Base-by-base conservation (phyloP, 116 monocot genomes). In the Iris pallida region DNA sequence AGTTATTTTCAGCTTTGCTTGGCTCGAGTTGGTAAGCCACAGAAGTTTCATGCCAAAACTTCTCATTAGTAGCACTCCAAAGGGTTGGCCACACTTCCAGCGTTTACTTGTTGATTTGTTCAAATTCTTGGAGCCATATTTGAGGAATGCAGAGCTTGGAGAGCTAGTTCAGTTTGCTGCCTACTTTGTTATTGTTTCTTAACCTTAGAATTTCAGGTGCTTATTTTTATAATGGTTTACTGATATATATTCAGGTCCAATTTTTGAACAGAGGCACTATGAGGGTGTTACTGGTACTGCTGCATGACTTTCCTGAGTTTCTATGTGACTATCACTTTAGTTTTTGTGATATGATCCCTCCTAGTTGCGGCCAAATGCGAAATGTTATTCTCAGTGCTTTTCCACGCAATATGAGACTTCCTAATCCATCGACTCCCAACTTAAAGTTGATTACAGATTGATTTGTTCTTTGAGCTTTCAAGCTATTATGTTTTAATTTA, bases 341-440 rank as follows among this genome's bases (percentile, higher is more conserved):
- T 66, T 97, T 97, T 40, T 97, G 97, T 78, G 97, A 97, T 77
- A 92, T 92, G 51, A 97, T 97, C 48, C 97, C 97, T 63, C 75
- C 97, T 20, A 92, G 83, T 68, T 97, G 97, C 69, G 90, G 92
- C 57, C 92, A 97, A 61, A 87, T 97, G 93, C 85, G 97, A 5
- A 97, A 97, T 80, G 83, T 97, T 57, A 92, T 97, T 61, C 92
- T 97, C 45, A 97, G 97, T 86, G 97, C 97, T n/a, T 97, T 97
- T 80, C 97, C 97, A 6, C 87, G 81, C 1, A 89, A 97, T 55
- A 97, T 97, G 97, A 92, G 93, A 47, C 84, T 97, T 62, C 97
- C 97, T 61, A 90, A 97, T 78, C 92, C 97, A 8, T 97, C 90
- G 9, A 97, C 93, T 30, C 92, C 97, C 10, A 97, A 97, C 71